Evolutionary conservation across 2,329 filamentous ascomycete genomes (phyloP).

Genomic region (Rhinocladiella mackenziei): DNA sequence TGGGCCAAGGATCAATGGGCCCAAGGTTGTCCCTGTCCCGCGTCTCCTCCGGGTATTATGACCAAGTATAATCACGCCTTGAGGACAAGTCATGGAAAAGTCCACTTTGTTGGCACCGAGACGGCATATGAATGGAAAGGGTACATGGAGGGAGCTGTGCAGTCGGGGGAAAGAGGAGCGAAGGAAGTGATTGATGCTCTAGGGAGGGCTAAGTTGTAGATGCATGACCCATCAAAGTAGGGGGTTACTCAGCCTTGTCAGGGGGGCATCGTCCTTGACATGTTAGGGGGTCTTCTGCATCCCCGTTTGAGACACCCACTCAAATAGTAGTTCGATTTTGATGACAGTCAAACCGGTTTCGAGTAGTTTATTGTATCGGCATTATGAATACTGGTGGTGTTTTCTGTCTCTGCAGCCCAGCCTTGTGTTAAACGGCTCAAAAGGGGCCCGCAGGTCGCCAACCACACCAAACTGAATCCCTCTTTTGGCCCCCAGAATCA

Average conservation of each 20-base stretch:
- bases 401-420: too few species aligned
- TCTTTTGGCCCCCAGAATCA: too few species aligned
- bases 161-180: conserved; percentile 49
- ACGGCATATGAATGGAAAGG: conserved; percentile 53
- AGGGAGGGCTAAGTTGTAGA: conserved; percentile 14
- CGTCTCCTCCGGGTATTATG: conserved; percentile 40
- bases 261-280: too few species aligned
- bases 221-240: background rate
- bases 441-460: too few species aligned
- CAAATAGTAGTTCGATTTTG: too few species aligned
- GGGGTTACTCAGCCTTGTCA: background rate
- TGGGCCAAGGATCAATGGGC: conserved; percentile 41
- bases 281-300: too few species aligned
- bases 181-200: conserved; percentile 41
- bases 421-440: too few species aligned
- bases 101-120: conserved; percentile 56
- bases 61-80: conserved; percentile 33
- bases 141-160: conserved; percentile 57
- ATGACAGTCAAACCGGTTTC: too few species aligned
- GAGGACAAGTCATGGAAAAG: conserved; percentile 36
- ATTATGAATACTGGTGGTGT: too few species aligned
- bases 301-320: too few species aligned
- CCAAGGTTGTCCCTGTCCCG: conserved; percentile 41
- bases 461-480: too few species aligned
- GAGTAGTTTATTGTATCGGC: too few species aligned